These are phyloP conservation scores for Fonsecaea pedrosoi DNA, from an alignment of 2,329 filamentous ascomycete genomes.

Conservation along the genomic window DNA sequence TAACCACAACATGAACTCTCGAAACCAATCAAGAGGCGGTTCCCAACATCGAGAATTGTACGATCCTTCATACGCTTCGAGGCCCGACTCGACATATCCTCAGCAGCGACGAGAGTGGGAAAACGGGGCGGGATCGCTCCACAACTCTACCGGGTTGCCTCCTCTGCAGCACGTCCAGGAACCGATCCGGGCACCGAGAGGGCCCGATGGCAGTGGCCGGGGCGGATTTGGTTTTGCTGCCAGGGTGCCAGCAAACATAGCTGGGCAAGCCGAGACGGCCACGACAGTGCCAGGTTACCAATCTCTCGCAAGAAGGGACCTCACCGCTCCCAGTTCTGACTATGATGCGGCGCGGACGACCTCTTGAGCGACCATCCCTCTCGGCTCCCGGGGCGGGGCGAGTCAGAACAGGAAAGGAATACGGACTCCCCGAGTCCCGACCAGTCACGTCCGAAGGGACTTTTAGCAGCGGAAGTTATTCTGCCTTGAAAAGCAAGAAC, in stretches of 20 bases:
- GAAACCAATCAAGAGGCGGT: conserved; percentile 40
- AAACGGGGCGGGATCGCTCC: neutral
- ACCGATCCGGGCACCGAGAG: conserved; percentile 74
- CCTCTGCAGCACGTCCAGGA: conserved; percentile 41
- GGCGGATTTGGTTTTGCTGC: conserved; percentile 76
- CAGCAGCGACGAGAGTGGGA: conserved; percentile 49
- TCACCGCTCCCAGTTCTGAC: neutral
- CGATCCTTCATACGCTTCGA: conserved; percentile 75
- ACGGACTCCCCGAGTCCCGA: too few relatives aligned
- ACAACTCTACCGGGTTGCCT: neutral
- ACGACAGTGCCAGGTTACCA: neutral
- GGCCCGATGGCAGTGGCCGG: conserved; percentile 77
- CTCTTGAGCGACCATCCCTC: neutral
- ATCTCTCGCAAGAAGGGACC: neutral
- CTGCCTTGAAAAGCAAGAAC: too few relatives aligned
- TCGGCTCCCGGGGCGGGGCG: neutral
- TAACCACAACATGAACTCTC: conserved; percentile 41
- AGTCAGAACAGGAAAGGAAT: neutral
- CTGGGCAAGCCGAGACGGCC: neutral
- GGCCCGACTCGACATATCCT: conserved; percentile 61
- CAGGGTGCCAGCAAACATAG: neutral
- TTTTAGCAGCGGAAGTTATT: too few relatives aligned
- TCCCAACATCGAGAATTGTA: conserved; percentile 68
- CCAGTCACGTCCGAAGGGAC: too few relatives aligned
- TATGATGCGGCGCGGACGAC: neutral